phyloP scores from a whole-genome alignment of 2,329 filamentous ascomycete genomes.

The Alternaria burnsii region DNA sequence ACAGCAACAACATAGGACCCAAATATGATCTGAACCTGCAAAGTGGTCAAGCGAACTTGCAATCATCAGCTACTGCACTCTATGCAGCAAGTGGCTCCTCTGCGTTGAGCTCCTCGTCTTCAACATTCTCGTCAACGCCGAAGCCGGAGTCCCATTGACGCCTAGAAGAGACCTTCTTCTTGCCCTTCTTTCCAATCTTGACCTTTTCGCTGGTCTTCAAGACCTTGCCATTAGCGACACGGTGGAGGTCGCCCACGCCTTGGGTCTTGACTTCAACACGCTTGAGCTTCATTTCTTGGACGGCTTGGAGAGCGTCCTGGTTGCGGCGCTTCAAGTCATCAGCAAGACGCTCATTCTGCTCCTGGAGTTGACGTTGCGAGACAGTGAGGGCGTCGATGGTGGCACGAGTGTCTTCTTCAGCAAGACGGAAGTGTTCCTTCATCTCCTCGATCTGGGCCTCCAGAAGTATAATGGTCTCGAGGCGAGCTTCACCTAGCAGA shows the following conservation, averaged over 20 bases:
- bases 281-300: constrained; percentile 46
- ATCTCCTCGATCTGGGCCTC: constrained; percentile 43
- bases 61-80: background rate
- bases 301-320: constrained; percentile 37
- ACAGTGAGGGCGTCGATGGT: constrained; percentile 45
- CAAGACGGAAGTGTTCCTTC: constrained; percentile 41
- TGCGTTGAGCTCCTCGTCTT: constrained; percentile 20
- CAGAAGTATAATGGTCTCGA: constrained; percentile 43
- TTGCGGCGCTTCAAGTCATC: constrained; percentile 40
- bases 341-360: constrained; percentile 42
- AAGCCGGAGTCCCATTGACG: constrained; percentile 48
- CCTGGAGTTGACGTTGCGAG: constrained; percentile 38
- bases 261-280: constrained; percentile 42
- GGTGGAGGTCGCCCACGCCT: constrained; percentile 32
- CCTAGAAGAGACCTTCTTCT: constrained; percentile 34
- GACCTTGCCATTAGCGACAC: constrained; percentile 42
- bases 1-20: background rate
- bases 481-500: constrained; percentile 44
- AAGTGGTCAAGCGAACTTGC: background rate
- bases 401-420: constrained; percentile 38
- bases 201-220: constrained; percentile 43
- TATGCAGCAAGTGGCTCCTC: constrained; percentile 32
- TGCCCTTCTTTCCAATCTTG: constrained; percentile 45
- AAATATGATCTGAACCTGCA: background rate
- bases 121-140: constrained; percentile 35